Evolutionary conservation across 2,329 filamentous ascomycete genomes (phyloP), one percentile per base, ranked within the genome.

Genomic region (Pezicula carpinea): DNA sequence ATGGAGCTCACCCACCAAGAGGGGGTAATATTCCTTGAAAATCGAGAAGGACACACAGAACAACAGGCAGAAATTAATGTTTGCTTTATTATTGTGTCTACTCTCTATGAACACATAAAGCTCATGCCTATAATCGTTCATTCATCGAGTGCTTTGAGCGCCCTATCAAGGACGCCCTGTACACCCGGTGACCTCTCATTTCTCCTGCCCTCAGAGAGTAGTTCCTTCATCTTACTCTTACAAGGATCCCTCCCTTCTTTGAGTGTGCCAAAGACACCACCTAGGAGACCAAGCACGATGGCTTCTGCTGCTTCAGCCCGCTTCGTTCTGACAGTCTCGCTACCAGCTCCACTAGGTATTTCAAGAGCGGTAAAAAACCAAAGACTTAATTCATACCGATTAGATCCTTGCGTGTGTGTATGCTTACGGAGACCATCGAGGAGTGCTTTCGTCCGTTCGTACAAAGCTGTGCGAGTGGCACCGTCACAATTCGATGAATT

Each of bases 281-380:
- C 51, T 6, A 44, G 43, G 29, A 61, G 43, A 5, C 58, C 57
- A 38, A 55, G 50, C 4, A 58, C 53, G 6, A 65, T 53, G 46
- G 53, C 54, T 23, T 60, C 58, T 10, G 59, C 61, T 22, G 63
- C 63, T 34, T 66, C 62, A 1, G 50, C 59, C 32, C 61, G 58
- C 51, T 64, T 65, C 7, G 54, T 45, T 43, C 63, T 56, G 47
- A 64, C 50, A 2, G 48, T 46, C 43, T 66, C 63, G 38, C 49
- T 61, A 1, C 63, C 63, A 6, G 60, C 53, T 18, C 59, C 60
- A 43, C 59, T 57, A 2, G 54, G 46, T 5, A 66, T 40, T 39
- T 63, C 59, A 15, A 66, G 32, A 3, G 59, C 6, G n/a, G 42
- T 43, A 36, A 64, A 60, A 29, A 58, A 63, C 0, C 47, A 46